These are phyloP conservation scores for Vanilla planifolia DNA, from an alignment of 106 monocot species.

Conservation along the genomic window DNA sequence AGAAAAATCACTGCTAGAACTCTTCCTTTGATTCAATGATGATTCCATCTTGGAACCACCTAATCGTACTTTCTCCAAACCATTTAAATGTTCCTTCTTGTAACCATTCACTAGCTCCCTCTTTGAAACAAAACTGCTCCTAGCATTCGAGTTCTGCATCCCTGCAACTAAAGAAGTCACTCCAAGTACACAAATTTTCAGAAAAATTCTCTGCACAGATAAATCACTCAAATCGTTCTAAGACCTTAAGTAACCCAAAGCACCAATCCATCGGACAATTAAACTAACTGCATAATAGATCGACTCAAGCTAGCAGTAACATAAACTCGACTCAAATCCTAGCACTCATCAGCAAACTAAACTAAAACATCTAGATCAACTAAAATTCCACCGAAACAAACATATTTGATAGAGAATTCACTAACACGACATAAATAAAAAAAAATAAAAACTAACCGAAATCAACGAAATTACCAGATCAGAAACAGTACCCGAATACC, in stretches of 20 bases:
- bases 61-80: background rate
- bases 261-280: background rate
- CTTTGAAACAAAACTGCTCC: background rate
- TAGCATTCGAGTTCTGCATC: background rate
- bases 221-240: background rate
- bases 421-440: background rate
- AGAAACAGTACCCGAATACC: too few species aligned
- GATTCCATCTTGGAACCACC: background rate
- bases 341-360: background rate
- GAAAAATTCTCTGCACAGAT: background rate
- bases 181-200: background rate
- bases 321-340: background rate
- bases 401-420: background rate
- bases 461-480: too few species aligned
- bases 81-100: background rate
- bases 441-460: background rate
- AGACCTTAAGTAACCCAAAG: background rate
- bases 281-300: background rate
- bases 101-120: background rate
- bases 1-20: conserved; percentile 8
- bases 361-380: background rate
- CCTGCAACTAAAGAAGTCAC: background rate
- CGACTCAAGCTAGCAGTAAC: background rate
- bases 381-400: background rate
- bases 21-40: background rate